phyloP scores from a whole-genome alignment of 2,329 filamentous ascomycete genomes.

The Epichloe hybrida region DNA sequence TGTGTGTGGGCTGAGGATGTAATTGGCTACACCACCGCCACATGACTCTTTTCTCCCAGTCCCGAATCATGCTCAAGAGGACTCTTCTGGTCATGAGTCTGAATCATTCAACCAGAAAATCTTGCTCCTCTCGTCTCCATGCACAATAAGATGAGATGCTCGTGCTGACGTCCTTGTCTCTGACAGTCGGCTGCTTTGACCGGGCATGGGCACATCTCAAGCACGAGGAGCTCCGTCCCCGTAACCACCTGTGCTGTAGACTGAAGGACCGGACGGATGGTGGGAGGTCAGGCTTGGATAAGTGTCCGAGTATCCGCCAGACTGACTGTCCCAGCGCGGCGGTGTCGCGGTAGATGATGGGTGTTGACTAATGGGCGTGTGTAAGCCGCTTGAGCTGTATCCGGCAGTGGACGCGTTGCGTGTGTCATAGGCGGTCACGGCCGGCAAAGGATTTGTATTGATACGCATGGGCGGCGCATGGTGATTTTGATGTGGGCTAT shows the following conservation, averaged over 20 bases:
- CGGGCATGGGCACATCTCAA: conserved; percentile 10
- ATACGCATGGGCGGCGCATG: conserved; percentile 21
- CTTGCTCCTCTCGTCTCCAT: too few species aligned
- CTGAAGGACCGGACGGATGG: conserved; percentile 19
- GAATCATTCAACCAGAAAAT: too few species aligned
- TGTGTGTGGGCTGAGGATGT: too few species aligned
- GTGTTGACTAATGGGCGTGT: conserved; percentile 26
- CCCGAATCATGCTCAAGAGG: neutral
- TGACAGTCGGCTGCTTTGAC: too few species aligned
- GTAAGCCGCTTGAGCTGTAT: conserved; percentile 27
- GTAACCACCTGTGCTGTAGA: conserved; percentile 30
- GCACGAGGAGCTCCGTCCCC: conserved; percentile 28
- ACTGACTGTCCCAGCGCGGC: conserved; percentile 27
- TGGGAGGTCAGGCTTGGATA: conserved; percentile 27
- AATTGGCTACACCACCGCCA: too few species aligned
- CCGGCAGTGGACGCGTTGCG: conserved; percentile 18
- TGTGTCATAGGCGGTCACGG: conserved; percentile 26
- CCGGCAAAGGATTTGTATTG: conserved; percentile 24
- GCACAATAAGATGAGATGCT: too few species aligned
- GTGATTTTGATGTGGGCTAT: conserved; percentile 21
- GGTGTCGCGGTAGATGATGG: conserved; percentile 23
- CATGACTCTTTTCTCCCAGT: neutral
- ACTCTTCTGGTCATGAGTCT: too few species aligned
- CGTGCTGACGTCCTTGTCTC: too few species aligned
- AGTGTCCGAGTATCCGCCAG: conserved; percentile 23